Percentiles rank a stretch among this genome's conserved stretches.
Conservation (phyloP, 2,329 filamentous ascomycete genomes). For the Chaetomium globosum region DNA sequence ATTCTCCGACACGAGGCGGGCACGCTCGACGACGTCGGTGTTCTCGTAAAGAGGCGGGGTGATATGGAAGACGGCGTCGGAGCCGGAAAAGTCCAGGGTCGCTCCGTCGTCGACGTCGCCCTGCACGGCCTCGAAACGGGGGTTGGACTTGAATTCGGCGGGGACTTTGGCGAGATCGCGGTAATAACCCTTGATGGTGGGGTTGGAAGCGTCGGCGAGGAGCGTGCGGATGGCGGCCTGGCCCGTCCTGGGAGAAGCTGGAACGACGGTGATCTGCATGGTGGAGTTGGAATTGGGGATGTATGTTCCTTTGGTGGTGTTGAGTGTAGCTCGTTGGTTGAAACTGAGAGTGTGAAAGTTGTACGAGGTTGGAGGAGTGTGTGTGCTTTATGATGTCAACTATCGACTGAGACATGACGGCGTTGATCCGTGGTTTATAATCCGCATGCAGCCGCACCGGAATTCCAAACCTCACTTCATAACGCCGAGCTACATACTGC, state of each 20-base stretch:
- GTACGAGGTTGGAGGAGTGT: not conserved
- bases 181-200: slow-evolving; percentile 39
- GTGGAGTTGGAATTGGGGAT: slow-evolving; percentile 1
- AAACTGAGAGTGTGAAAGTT: not conserved
- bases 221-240: slow-evolving; percentile 40
- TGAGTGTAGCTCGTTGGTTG: not conserved
- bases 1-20: slow-evolving; percentile 33
- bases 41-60: slow-evolving; percentile 39
- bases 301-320: not conserved
- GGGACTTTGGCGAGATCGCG: slow-evolving; percentile 40
- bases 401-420: not conserved
- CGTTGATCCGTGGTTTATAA: not conserved
- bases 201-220: slow-evolving; percentile 30
- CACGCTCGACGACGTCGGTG: slow-evolving; percentile 33
- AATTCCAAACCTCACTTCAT: not conserved
- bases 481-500: too few relatives aligned
- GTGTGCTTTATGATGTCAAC: not conserved
- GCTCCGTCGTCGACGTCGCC: slow-evolving; percentile 40
- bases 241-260: slow-evolving; percentile 42
- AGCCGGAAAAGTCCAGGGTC: slow-evolving; percentile 41
- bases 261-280: slow-evolving; percentile 41
- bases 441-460: slow-evolving; percentile 1
- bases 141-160: slow-evolving; percentile 35
- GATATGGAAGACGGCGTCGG: slow-evolving; percentile 41
- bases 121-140: slow-evolving; percentile 38